These are phyloP conservation scores for Cladorrhinum samala DNA, from an alignment of 495 filamentous ascomycete species.

Conservation along the genomic window DNA sequence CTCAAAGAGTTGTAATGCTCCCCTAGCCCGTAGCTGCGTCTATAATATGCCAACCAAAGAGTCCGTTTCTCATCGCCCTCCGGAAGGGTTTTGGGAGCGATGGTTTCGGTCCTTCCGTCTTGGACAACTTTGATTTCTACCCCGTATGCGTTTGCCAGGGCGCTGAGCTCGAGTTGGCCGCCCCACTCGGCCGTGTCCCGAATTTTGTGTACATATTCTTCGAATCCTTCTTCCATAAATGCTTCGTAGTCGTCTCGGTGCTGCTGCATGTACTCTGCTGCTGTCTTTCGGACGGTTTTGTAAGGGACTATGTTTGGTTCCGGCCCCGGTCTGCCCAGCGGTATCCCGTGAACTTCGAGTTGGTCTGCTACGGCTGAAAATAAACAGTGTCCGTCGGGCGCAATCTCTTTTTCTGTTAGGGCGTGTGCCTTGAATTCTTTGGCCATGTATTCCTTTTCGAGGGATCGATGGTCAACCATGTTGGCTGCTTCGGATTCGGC, in stretches of 20 bases:
- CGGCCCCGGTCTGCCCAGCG: conserved; percentile 19
- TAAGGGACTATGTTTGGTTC: conserved; percentile 34
- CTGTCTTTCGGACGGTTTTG: conserved; percentile 45
- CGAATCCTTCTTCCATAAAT: conserved; percentile 75
- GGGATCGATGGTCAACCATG: conserved; percentile 65
- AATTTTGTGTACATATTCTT: conserved; percentile 67
- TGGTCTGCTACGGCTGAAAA: conserved; percentile 90
- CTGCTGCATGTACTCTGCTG: conserved; percentile 50
- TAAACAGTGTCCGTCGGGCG: conserved; percentile 92
- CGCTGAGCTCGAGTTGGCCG: conserved; percentile 81
- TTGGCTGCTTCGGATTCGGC: conserved; percentile 69
- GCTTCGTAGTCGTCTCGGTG: conserved; percentile 52
- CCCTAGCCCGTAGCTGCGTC: conserved; percentile 83
- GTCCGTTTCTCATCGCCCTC: conserved; percentile 24
- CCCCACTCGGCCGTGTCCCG: conserved; percentile 94
- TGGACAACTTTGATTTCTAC: conserved; percentile 84
- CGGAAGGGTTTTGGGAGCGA: conserved; percentile 50
- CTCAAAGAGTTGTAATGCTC: conserved; percentile 93
- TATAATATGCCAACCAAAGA: conserved; percentile 93
- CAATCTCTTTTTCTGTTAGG: conserved; percentile 71
- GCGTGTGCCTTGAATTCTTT: conserved; percentile 53
- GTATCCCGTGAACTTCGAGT: conserved; percentile 44
- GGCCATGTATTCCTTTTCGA: conserved; percentile 66
- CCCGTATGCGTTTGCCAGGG: conserved; percentile 74
- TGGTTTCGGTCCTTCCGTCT: conserved; percentile 71